Percentiles rank a stretch among this genome's conserved stretches.
Evolutionary conservation across 495 filamentous ascomycete genomes (phyloP).

Genomic region (Xylaria bambusicola): DNA sequence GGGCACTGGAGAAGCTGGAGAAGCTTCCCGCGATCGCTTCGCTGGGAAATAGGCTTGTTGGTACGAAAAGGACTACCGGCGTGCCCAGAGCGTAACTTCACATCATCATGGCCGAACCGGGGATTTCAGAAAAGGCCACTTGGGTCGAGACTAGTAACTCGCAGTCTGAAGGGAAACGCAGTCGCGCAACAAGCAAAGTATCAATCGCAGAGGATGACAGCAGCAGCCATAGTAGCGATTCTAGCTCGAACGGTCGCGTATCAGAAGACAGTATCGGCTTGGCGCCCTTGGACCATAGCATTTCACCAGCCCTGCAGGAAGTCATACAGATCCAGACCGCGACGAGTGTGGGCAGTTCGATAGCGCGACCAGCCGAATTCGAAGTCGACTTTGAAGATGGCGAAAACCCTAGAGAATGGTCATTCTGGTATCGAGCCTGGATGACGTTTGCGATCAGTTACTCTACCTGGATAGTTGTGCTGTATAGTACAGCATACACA

Average conservation of each 20-base stretch:
- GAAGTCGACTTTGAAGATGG: constrained; percentile 76
- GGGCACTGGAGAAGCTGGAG: not conserved
- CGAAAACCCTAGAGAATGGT: constrained; percentile 77
- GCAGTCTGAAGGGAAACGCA: not conserved
- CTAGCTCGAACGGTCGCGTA: constrained; percentile 21
- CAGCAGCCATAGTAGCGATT: constrained; percentile 26
- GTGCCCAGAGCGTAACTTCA: not conserved
- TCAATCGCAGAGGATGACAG: constrained; percentile 24
- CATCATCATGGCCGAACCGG: constrained; percentile 9
- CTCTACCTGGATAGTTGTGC: constrained; percentile 72
- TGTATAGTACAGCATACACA: constrained; percentile 87
- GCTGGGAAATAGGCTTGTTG: not conserved
- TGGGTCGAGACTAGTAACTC: not conserved
- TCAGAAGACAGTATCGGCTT: constrained; percentile 39
- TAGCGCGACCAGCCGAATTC: constrained; percentile 64
- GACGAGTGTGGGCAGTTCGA: constrained; percentile 60
- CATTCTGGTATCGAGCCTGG: constrained; percentile 64
- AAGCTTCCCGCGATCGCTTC: not conserved
- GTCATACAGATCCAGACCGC: constrained; percentile 34
- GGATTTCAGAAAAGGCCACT: constrained; percentile 1
- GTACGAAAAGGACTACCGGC: not conserved
- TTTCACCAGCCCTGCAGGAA: constrained; percentile 35
- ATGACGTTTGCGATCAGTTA: constrained; percentile 67
- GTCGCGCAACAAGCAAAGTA: constrained; percentile 7
- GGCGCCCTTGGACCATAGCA: constrained; percentile 37